These are phyloP conservation scores for Trichoderma sp. DNA, from an alignment of 2,329 filamentous ascomycete species.

Conservation along the genomic window DNA sequence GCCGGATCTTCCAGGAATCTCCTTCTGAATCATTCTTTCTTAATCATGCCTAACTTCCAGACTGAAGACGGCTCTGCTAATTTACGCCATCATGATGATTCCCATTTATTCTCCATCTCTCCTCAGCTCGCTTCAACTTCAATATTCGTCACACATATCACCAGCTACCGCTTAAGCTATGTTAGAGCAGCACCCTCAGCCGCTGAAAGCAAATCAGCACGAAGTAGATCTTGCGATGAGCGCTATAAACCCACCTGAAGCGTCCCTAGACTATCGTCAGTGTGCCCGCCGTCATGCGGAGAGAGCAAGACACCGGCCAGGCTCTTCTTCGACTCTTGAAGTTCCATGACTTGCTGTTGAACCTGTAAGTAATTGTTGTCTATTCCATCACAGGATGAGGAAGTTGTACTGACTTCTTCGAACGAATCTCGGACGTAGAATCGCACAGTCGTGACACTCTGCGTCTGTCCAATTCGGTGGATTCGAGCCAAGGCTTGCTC, in stretches of 20 bases:
- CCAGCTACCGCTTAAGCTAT: not conserved
- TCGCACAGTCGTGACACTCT: not conserved
- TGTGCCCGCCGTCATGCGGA: not conserved
- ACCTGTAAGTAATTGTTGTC: not conserved
- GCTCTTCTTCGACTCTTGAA: not conserved
- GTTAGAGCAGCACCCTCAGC: not conserved
- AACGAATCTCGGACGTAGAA: not conserved
- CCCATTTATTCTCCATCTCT: no score
- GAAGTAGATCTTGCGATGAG: not conserved
- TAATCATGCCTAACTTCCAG: no score
- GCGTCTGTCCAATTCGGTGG: not conserved
- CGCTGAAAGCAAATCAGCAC: not conserved
- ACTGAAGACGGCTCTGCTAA: no score
- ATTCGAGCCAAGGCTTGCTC: not conserved
- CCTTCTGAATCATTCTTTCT: no score
- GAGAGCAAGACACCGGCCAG: not conserved
- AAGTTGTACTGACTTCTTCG: not conserved
- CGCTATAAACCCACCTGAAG: not conserved
- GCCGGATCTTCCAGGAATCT: no score
- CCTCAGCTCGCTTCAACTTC: no score
- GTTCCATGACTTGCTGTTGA: not conserved
- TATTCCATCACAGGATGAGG: not conserved
- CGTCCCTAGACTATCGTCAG: not conserved
- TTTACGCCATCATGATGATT: no score
- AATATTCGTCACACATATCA: not conserved